Evolutionary conservation across 2,329 filamentous ascomycete species (phyloP), one percentile per base, ranked within the genome.

Genomic region (Aspergillus sp.): DNA sequence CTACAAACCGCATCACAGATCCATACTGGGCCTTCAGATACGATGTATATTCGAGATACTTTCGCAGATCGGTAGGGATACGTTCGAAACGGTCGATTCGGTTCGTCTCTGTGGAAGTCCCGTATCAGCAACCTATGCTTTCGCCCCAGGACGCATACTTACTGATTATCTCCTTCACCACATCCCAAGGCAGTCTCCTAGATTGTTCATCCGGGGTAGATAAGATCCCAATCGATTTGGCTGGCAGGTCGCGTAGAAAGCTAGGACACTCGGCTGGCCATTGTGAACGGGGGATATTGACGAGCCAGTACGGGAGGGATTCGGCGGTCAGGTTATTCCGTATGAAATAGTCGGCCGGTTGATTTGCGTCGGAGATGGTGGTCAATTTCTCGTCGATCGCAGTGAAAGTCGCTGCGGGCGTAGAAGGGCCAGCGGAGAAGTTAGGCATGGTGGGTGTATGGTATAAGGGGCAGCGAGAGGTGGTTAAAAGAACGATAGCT

Each of bases 31-130:
- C 71, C 48, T 78, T 77, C 19, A 95, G 71, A 28, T 75, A 62
- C 60, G 80, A 77, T 19, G 77, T 83, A 65, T 83, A 94, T 45
- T 79, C 75, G 5, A 86, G 76, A 61, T 96, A 97, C 35, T 79
- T 77, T n/a, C 88, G 76, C 45, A 96, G 74, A 42, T 93, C 80
- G 4, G 82, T 86, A 0, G 91, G 90, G 2, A 82, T 68, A 13
- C 91, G 81, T 57, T 86, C 83, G 65, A 97, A 94, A 9, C 72
- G 71, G 57, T 88, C 83, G 37, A 96, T 82, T 7, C 77, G 77
- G 68, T 94, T 90, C 37, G 71, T 70, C 11, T 57, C 77, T 79
- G 7, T 7, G 33, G n/a, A 8, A 33, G 4, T 38, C 7, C 10
- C 19, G 12, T 27, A 19, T 10, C 37, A 38, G 34, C 33, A 29